A percentile compares a stretch with the other conserved stretches of the same genome.
Evolutionary conservation across 2,329 filamentous ascomycete species (phyloP).

Genomic region (Didymella exigua): DNA sequence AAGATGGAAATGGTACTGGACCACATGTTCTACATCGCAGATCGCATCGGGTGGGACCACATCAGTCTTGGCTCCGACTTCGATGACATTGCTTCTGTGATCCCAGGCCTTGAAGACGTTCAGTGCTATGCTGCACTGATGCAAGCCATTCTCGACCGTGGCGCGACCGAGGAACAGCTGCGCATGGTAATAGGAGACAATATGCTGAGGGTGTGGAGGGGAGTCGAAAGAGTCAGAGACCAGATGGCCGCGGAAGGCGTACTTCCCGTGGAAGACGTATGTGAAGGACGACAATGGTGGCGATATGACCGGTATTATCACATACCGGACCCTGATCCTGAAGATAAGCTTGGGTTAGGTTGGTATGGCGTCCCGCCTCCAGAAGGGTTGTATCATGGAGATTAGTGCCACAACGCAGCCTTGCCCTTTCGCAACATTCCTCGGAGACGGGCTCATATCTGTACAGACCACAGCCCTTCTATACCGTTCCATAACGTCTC

Average conservation of each 20-base stretch:
- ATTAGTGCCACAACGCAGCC: neutral
- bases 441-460: slow-evolving; percentile 9
- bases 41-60: slow-evolving; percentile 80
- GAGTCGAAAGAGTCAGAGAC: slow-evolving; percentile 4
- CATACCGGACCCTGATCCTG: slow-evolving; percentile 8
- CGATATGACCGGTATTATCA: slow-evolving; percentile 9
- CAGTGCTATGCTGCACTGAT: slow-evolving; percentile 6
- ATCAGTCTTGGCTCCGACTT: slow-evolving; percentile 89
- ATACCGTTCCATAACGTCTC: slow-evolving; percentile 23
- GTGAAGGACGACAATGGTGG: slow-evolving; percentile 10
- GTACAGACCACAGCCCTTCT: slow-evolving; percentile 22
- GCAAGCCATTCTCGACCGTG: neutral
- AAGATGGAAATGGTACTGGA: slow-evolving; percentile 71
- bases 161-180: slow-evolving; percentile 7
- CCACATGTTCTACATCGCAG: slow-evolving; percentile 81
- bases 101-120: slow-evolving; percentile 16
- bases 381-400: slow-evolving; percentile 4
- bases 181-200: slow-evolving; percentile 12
- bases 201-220: slow-evolving; percentile 11
- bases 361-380: slow-evolving; percentile 10
- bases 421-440: too few relatives aligned
- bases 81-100: slow-evolving; percentile 54
- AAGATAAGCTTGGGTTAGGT: slow-evolving; percentile 4
- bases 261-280: slow-evolving; percentile 1
- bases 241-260: slow-evolving; percentile 3